Conservation (phyloP, 805 yeast species). For the Komagataella kurtzmanii region DNA sequence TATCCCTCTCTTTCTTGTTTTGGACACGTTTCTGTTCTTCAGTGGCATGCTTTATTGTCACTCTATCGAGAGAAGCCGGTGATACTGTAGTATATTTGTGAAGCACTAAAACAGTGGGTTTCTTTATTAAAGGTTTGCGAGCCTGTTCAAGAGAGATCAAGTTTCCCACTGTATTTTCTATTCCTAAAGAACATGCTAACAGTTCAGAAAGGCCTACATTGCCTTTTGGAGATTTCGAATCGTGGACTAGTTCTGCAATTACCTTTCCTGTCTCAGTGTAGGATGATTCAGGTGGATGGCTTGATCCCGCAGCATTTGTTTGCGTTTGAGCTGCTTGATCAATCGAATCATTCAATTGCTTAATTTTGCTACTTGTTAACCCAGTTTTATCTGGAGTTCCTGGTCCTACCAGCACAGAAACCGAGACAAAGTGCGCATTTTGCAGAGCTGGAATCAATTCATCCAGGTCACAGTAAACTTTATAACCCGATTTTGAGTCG, state of each 20-base stretch:
- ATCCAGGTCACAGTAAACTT: not conserved
- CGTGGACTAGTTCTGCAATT: constrained; percentile 36
- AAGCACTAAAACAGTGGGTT: constrained; percentile 28
- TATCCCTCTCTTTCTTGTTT: not conserved
- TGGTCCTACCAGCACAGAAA: constrained; percentile 41
- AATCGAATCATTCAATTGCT: constrained; percentile 2
- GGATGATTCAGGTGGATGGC: constrained; percentile 1
- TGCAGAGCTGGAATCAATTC: not conserved
- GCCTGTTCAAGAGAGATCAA: constrained; percentile 39
- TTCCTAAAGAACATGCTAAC: constrained; percentile 42
- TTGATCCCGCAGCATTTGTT: constrained; percentile 1
- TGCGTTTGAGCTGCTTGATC: not conserved
- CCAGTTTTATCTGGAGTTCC: constrained; percentile 15
- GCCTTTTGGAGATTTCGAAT: constrained; percentile 17
- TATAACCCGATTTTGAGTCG: constrained; percentile 5
- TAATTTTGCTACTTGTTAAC: constrained; percentile 10
- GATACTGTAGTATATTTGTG: constrained; percentile 42
- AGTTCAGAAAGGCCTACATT: constrained; percentile 39
- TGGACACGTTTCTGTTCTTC: not conserved
- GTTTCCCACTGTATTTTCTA: constrained; percentile 35
- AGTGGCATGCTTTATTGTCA: constrained; percentile 13
- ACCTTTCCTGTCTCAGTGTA: constrained; percentile 26
- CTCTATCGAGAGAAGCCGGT: constrained; percentile 15
- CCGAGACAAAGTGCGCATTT: constrained; percentile 28
- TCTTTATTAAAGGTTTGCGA: constrained; percentile 14